Evolutionary conservation across 441 rosid species (phyloP), one percentile per base, ranked within the genome.

Genomic region (Melastoma candidum): DNA sequence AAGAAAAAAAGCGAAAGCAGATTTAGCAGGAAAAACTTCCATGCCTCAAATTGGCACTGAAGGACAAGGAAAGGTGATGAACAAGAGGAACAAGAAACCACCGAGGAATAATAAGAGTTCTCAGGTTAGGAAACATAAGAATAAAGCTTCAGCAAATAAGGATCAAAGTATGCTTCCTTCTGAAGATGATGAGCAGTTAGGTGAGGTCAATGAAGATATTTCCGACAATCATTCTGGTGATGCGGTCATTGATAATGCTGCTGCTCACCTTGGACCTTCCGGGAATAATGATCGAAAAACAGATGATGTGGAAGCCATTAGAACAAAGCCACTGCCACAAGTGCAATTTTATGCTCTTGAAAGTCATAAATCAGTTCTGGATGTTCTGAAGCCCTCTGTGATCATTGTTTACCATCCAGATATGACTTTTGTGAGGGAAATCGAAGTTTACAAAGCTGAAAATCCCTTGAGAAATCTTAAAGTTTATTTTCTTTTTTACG

Each of bases 401-500:
- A 67, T 88, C 64, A 75, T 88, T 75, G 97, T 78, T 54, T 88
- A 85, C 75, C 95, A 93, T 64, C 98, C 97, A 32, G 92, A 86
- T 65, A 70, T 77, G 84, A 65, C 72, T 12, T 86, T 88, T 70
- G 98, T 93, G 50, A 68, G 98, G 69, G 93, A 89, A 76, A 80
- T 93, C 46, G 98, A 93, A 77, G 84, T 86, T 44, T 88, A 86
- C 74, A 86, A 84, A 78, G 87, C 97, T 59, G 90, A 84, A 66
- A 84, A 93, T 75, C 87, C 95, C 67, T 73, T 73, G 47, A 74
- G 59, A 58, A 75, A 64, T 65, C 63, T 86, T 72, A 93, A 80
- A 74, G 92, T 93, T 58, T 89, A 84, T 76, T 88, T 93, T 69
- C 80, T 88, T 54, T 88, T 93, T 66, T 93, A 86, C 55, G 98